Base-by-base conservation (phyloP, 495 filamentous ascomycete genomes). In the Trichoderma erinaceum region DNA sequence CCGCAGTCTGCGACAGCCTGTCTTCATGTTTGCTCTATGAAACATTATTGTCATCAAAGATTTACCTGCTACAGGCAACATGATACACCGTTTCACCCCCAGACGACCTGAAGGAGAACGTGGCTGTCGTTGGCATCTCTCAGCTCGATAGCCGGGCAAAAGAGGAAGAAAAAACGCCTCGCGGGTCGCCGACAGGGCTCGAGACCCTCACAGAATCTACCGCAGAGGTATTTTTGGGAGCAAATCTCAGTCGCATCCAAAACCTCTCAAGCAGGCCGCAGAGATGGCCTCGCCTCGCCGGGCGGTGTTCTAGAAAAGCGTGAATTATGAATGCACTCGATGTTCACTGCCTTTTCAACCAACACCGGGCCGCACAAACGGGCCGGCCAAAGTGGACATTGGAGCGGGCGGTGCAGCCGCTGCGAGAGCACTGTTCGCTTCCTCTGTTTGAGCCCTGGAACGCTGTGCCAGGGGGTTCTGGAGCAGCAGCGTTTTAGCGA, bases 291-390 rank as follows among this genome's bases (percentile, higher is more conserved):
- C 56, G 8, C 50, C 27, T 61, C 25, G 25, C 27, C 27, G 23
- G 56, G 56, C 56, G 56, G 56, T 61, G 56, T 61, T 61, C 56
- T 61, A 13, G 56, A 61, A 61, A 61, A 10, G 25, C n/a, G 50
- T 58, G n/a, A 27, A 27, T 13, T 11, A 13, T 32, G 23, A 10
- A 61, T 32, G 56, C 12, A 32, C 16, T 29, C 29, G 29, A 29
- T 32, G 25, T 10, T 16, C 11, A 16, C 7, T 4, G 56, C 2
- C 29, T 4, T 61, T 27, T 38, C 2, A 25, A 32, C 23, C 23
- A 32, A 11, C 11, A 61, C 56, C 56, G 25, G 56, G 56, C 56
- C 56, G 56, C 56, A 61, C 23, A 61, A 61, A 61, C 56, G 56
- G 56, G 11, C 56, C 23, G 56, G 8, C 48, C 21, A 23, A 6